Conservation (phyloP, 73 alveolate genomes). For the Symbiodinium natans region DNA sequence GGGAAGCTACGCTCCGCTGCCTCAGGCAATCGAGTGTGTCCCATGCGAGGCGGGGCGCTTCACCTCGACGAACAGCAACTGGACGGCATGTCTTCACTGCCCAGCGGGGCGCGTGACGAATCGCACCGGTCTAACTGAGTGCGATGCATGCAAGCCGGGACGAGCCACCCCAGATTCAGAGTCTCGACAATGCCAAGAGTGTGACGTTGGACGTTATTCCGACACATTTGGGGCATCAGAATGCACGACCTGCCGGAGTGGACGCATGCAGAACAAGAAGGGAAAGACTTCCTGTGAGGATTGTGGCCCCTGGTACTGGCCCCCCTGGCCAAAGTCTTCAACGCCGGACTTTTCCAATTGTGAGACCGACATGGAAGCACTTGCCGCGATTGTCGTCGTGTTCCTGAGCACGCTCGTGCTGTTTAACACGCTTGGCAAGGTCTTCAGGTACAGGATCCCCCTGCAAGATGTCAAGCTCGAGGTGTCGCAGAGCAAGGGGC, state of each 20-base stretch:
- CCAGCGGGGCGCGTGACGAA: not conserved
- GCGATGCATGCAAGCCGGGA: not conserved
- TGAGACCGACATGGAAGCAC: not conserved
- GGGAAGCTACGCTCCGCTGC: not conserved
- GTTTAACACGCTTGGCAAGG: not conserved
- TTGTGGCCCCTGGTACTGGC: not conserved
- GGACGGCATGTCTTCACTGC: not conserved
- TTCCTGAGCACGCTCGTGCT: not conserved
- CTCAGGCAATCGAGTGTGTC: not conserved
- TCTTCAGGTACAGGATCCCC: not conserved
- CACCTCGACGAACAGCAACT: not conserved
- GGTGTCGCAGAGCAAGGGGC: slow-evolving; percentile 3
- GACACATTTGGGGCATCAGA: not conserved
- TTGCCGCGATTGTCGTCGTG: not conserved
- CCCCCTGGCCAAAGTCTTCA: not conserved
- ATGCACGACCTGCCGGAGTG: not conserved
- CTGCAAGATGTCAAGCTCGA: not conserved
- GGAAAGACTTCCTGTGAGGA: not conserved
- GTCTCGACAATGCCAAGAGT: not conserved
- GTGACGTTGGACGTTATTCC: not conserved
- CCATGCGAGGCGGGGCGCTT: not conserved
- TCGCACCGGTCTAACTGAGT: not conserved
- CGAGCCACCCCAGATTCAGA: not conserved
- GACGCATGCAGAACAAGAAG: not conserved
- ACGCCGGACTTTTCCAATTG: not conserved